Evolutionary conservation across 768 basidiomycete species (phyloP).

Genomic region (Lactifluus piperatus): DNA sequence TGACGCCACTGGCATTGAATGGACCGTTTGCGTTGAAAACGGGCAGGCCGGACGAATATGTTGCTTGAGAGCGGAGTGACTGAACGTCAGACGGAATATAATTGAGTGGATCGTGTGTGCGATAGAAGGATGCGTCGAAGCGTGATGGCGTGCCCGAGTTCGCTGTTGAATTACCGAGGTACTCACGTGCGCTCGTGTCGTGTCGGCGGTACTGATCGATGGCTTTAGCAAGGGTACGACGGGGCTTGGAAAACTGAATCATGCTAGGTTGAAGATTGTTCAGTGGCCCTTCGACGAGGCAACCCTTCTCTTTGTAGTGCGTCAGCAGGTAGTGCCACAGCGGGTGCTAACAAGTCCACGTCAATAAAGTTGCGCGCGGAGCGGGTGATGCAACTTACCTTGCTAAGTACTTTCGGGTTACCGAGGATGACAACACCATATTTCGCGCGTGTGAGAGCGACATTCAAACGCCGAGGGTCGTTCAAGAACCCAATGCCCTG

Average conservation of each 20-base stretch:
- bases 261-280: conserved; percentile 96
- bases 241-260: conserved; percentile 99
- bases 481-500: conserved; percentile 99
- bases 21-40: conserved; percentile 66
- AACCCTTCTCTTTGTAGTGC: conserved; percentile 94
- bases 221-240: conserved; percentile 78
- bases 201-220: conserved; percentile 92
- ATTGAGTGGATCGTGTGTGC: conserved; percentile 86
- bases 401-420: conserved; percentile 99
- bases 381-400: conserved; percentile 42
- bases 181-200: conserved; percentile 87
- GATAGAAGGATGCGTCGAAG: conserved; percentile 93
- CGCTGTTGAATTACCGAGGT: conserved; percentile 30
- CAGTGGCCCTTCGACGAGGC: conserved; percentile 92
- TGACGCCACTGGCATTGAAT: conserved; percentile 58
- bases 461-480: conserved; percentile 92
- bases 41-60: conserved; percentile 86
- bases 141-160: conserved; percentile 85
- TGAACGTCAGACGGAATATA: conserved; percentile 95
- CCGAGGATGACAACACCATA: conserved; percentile 99
- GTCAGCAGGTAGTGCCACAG: conserved; percentile 97
- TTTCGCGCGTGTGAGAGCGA: conserved; percentile 94
- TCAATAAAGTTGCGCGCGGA: conserved; percentile 9
- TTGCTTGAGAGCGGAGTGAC: conserved; percentile 93
- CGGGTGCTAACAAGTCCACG: conserved; percentile 60